Evolutionary conservation across 106 monocot genomes (phyloP).

Genomic region (Dendrobium catenatum): DNA sequence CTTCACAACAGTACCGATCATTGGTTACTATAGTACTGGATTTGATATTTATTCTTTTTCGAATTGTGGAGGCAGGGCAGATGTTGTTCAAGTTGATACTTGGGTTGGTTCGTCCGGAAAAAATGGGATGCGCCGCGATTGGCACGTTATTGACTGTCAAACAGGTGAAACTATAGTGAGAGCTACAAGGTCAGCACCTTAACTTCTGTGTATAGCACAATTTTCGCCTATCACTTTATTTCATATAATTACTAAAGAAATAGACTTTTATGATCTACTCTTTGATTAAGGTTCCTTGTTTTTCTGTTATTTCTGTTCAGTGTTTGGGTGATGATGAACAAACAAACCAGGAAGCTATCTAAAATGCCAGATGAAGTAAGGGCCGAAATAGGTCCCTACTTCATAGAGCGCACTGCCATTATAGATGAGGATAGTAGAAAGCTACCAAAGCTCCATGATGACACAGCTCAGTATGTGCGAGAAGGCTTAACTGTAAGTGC

Average conservation of each 20-base stretch:
- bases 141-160: constrained; percentile 74
- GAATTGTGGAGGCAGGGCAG: constrained; percentile 48
- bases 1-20: not conserved
- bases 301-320: constrained; percentile 24
- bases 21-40: not conserved
- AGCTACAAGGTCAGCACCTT: constrained; percentile 61
- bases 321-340: constrained; percentile 97
- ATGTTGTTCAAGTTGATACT: constrained; percentile 86
- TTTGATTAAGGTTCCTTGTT: not conserved
- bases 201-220: not conserved
- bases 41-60: not conserved
- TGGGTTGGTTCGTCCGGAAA: constrained; percentile 86
- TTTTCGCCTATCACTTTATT: not conserved
- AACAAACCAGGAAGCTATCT: constrained; percentile 55
- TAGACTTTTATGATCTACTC: not conserved
- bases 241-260: not conserved
- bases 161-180: constrained; percentile 68
- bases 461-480: constrained; percentile 53
- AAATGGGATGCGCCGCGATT: constrained; percentile 95
- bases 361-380: constrained; percentile 89
- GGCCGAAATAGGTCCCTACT: constrained; percentile 67
- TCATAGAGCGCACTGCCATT: constrained; percentile 50
- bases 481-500: constrained; percentile 68
- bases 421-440: constrained; percentile 69
- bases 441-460: constrained; percentile 61